phyloP scores from a whole-genome alignment of 495 filamentous ascomycete genomes.

The Wilcoxina mikolae region DNA sequence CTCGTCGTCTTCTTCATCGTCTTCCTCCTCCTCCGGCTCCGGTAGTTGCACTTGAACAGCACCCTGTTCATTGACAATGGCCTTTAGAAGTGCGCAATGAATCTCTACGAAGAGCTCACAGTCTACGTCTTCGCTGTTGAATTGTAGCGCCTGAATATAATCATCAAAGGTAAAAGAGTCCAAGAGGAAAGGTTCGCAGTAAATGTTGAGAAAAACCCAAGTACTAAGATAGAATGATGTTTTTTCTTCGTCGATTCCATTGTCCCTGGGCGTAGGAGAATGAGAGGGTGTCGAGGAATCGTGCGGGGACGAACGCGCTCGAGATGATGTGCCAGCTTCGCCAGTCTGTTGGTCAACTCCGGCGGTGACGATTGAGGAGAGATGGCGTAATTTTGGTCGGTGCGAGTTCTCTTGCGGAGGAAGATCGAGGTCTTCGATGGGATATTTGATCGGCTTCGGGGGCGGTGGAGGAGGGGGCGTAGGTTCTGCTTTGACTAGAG shows the following conservation, averaged over 20 bases:
- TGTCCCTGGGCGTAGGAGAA: constrained; percentile 16
- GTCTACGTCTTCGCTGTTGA: constrained; percentile 58
- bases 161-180: constrained; percentile 98
- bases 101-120: constrained; percentile 83
- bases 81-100: constrained; percentile 81
- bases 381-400: constrained; percentile 61
- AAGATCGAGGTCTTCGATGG: constrained; percentile 84
- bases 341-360: background rate
- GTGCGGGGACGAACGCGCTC: constrained; percentile 15
- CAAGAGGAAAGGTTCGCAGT: constrained; percentile 78
- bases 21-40: constrained; percentile 53
- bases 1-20: constrained; percentile 47
- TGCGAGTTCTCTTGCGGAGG: constrained; percentile 43
- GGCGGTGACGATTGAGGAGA: constrained; percentile 35
- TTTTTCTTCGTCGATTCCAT: constrained; percentile 25
- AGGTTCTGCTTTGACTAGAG: constrained; percentile 19
- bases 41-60: constrained; percentile 65
- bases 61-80: constrained; percentile 66
- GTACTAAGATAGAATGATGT: constrained; percentile 34
- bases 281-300: constrained; percentile 14
- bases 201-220: constrained; percentile 94
- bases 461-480: constrained; percentile 42
- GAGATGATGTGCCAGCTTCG: background rate
- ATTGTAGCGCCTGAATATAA: constrained; percentile 74
- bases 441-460: constrained; percentile 75